Evolutionary conservation across 768 basidiomycete genomes (phyloP), one percentile per base, ranked within the genome.

Genomic region (Pleurotus ostreatus): DNA sequence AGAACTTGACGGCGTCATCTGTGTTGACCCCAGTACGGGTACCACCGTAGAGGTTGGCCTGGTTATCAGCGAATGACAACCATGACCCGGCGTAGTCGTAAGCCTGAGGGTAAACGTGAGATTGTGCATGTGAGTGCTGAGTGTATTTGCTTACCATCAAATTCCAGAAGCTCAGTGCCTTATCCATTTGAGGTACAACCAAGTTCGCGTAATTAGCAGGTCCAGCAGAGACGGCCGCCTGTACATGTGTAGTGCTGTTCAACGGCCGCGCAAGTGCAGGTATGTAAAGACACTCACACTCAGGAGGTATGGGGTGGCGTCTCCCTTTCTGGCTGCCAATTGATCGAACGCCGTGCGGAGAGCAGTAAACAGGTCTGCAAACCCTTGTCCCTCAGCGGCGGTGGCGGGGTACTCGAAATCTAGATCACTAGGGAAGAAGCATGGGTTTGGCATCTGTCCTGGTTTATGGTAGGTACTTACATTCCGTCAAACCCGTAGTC

Each of bases 401-500:
- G 70, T 80, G 34, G 78, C 66, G 0, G 90, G 88, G 63, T 86
- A 92, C 69, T 94, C 91, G 68, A 85, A 92, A 68, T 93, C 90
- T 47, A 89, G 67, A 59, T 89, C 86, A 65, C 85, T 85, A 43
- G 15, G 52, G 22, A 46, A 51, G 8, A 52, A 22, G 34, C 20
- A 57, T 22, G 58, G 49, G 22, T 26, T 54, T 37, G 34, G 52
- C 34, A 20, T 7, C 30, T 11, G 4, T 11, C 7, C 9, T 11
- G 55, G 38, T n/a, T 46, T 55, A 15, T 30, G 7, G 15, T 16
- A 15, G 34, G 15, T 13, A 66, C 81, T 54, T 61, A 84, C 85
- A 89, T 80, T 52, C 91, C 91, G 62, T 92, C 91, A 49, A 94
- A 81, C 0, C 90, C 91, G 56, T 90, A 88, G 66, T 92, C 84